Base-by-base conservation (phyloP, 116 monocot species). In the Cymodocea nodosa region DNA sequence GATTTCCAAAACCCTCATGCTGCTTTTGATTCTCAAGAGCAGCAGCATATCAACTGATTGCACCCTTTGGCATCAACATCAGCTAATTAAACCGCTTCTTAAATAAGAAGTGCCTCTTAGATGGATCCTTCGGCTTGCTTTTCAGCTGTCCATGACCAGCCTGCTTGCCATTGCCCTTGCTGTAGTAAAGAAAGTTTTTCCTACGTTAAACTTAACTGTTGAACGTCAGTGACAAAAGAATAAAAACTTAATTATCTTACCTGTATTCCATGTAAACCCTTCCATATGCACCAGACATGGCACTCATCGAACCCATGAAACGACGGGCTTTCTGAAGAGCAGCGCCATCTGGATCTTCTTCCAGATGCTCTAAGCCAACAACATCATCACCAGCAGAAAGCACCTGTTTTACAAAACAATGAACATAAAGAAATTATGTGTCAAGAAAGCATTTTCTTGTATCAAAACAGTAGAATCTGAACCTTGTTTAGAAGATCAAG, bases 181-280 rank as follows among this genome's bases (percentile, higher is more conserved):
- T 98, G 75, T 66, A 68, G 65, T 68, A 6, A 69, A 66, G 53
- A 35, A 54, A 15, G 0, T 6, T 44, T 44, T 44, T 30, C 6
- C 5, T 44, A 44, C 44, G 6, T 44, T 52, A 65, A 59, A 30
- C 3, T 30, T 12, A 68, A 25, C 4, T 58, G 0, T 4, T 59
- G 20, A 5, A 51, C 10, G 51, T 57, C 18, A 66, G 18, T 20
- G 14, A 51, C 20, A 23, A 60, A 13, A 49, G 12, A 1, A 17
- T 34, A 60, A 66, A 52, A 52, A 55, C 0, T 20, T 16, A 51
- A 48, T 62, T 0, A n/a, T 0, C 35, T 34, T 69, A 97, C 87
- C 70, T 91, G 89, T 84, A 91, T 66, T 98, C 97, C 84, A 91
- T 91, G 80, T 98, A 91, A 35, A 91, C 75, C 86, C 82, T 86